Evolutionary conservation across 306 rosid genomes (phyloP).

Genomic region (Vigna trinervia): DNA sequence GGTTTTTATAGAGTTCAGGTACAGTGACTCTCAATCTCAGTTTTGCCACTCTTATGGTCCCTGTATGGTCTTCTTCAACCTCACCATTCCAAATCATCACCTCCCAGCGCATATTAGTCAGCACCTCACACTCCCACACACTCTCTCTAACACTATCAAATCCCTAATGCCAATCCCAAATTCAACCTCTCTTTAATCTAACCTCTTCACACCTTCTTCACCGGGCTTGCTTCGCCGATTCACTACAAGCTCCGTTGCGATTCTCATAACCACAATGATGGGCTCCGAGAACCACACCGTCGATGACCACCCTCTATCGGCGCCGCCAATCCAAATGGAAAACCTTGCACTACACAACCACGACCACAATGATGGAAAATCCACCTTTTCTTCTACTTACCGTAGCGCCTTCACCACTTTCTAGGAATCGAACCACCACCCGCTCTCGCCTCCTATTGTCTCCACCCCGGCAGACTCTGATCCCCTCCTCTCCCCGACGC

Average conservation of each 20-base stretch:
- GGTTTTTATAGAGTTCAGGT: too few relatives aligned
- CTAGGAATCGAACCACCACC: conserved; percentile 51
- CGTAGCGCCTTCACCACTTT: conserved; percentile 80
- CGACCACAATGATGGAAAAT: not conserved
- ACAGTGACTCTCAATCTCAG: not conserved
- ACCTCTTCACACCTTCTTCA: not conserved
- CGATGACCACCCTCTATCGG: conserved; percentile 54
- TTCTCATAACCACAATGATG: conserved; percentile 66
- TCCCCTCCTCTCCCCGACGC: conserved; percentile 53
- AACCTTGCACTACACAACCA: conserved; percentile 63
- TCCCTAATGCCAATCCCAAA: conserved; percentile 43
- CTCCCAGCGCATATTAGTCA: conserved; percentile 48
- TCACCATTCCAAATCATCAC: conserved; percentile 27
- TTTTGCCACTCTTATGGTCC: not conserved
- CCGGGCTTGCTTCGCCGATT: conserved; percentile 27
- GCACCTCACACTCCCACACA: not conserved
- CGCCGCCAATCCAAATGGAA: conserved; percentile 63
- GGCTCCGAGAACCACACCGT: conserved; percentile 71
- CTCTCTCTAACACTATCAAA: conserved; percentile 3
- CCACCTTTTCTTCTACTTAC: conserved; percentile 63
- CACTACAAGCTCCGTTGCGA: not conserved
- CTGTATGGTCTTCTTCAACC: conserved; percentile 53
- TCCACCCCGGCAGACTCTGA: conserved; percentile 46
- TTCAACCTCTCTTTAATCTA: not conserved
- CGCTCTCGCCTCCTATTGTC: conserved; percentile 52